Conservation (phyloP, 768 basidiomycete genomes). For the Pulveroboletus sp. region DNA sequence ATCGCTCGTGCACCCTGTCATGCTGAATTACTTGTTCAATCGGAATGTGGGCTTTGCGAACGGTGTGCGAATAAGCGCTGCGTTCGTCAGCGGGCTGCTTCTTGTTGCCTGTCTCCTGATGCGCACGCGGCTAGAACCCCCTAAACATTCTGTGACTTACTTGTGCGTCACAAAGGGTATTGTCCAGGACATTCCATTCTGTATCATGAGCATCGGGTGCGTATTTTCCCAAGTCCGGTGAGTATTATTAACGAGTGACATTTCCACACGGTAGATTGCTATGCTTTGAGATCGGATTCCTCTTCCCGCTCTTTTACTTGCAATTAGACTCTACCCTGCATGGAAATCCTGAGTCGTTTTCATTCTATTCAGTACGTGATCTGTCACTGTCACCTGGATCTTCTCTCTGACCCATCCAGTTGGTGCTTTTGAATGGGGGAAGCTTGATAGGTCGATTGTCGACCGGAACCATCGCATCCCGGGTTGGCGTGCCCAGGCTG, state of each 20-base stretch:
- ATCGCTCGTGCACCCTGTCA: slow-evolving; percentile 23
- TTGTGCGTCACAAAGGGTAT: slow-evolving; percentile 13
- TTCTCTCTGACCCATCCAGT: slow-evolving; percentile 22
- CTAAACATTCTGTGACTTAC: slow-evolving; percentile 14
- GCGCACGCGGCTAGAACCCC: slow-evolving; percentile 39
- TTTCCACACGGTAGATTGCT: slow-evolving; percentile 8
- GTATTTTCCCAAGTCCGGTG: neutral
- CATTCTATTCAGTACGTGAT: slow-evolving; percentile 50
- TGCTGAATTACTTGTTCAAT: slow-evolving; percentile 30
- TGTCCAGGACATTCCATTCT: slow-evolving; percentile 15
- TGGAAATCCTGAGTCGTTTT: slow-evolving; percentile 42
- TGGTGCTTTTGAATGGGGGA: slow-evolving; percentile 51
- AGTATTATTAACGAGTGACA: neutral
- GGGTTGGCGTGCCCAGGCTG: slow-evolving; percentile 42
- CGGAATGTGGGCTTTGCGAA: slow-evolving; percentile 36
- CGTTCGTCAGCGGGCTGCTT: slow-evolving; percentile 36
- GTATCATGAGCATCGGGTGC: slow-evolving; percentile 20
- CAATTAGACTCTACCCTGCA: slow-evolving; percentile 51
- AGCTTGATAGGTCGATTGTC: slow-evolving; percentile 49
- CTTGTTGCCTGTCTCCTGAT: slow-evolving; percentile 31
- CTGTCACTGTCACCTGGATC: neutral
- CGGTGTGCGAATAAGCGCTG: slow-evolving; percentile 49
- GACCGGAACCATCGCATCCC: slow-evolving; percentile 40
- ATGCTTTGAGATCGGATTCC: slow-evolving; percentile 37
- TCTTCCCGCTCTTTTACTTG: slow-evolving; percentile 53